Base-by-base conservation (phyloP, 345 rosid species). In the Gossypium arboreum region DNA sequence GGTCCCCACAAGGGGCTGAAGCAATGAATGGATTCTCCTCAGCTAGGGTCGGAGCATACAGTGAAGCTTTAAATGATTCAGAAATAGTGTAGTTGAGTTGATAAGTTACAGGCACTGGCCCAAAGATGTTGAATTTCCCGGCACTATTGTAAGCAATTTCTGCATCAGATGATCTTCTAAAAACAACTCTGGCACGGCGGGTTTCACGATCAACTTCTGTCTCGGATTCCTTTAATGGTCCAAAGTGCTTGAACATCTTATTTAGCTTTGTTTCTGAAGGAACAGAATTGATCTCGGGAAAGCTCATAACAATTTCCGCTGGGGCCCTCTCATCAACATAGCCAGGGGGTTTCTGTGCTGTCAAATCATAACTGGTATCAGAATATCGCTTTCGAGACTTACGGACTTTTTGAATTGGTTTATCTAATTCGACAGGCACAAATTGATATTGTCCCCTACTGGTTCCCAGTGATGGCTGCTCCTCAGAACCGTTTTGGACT, bases 181-280 rank as follows among this genome's bases (percentile, higher is more conserved):
- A 94, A 61, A 94, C 94, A 81, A 91, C 92, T 85, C 96, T 90
- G 18, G 97, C 98, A 12, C 94, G 91, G 79, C 85, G 83, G 12
- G 88, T 81, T 74, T 89, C 89, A 55, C 68, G 81, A 79, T 92
- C 97, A 45, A 92, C 83, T 74, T 89, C 90, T 13, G 98, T 94
- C 78, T 92, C 88, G 2, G 85, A 84, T 83, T 89, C 97, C 74
- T 69, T 83, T 81, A 94, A 71, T 12, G 97, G 97, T 56, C 97
- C 94, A 76, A 92, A 94, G 70, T 89, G 83, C 81, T 80, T 87
- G 74, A 94, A 92, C 90, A 92, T 92, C 89, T 86, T 94, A 80
- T 84, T 87, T 79, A 94, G 89, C 70, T 77, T 88, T 64, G 78
- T 83, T 83, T 89, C 94, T 25, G 97, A 80, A 79, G 98, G 98